Base-by-base conservation (phyloP, 2,329 filamentous ascomycete genomes). In the Talaromyces sp. region DNA sequence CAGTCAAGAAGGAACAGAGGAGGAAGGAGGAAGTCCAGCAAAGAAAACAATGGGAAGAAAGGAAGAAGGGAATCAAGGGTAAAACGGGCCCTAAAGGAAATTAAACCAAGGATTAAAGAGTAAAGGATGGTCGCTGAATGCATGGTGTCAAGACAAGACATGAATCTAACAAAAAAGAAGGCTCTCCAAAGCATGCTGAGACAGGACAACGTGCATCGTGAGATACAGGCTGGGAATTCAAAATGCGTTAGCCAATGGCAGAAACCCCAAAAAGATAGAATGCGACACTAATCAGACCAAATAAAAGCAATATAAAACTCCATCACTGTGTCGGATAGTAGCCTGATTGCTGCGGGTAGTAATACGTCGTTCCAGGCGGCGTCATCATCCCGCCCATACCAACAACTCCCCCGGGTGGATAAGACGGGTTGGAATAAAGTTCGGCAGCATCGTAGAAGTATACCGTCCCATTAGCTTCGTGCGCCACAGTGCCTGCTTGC, bases 381-480 rank as follows among this genome's bases (percentile, higher is more conserved):
- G 89, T 89, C 79, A 92, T 89, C 87, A 95, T 92, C 10, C 89
- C 88, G 64, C 87, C 87, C 84, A 93, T 91, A 50, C 86, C 87
- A 63, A 88, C 81, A 52, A 86, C 80, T 50, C 82, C 84, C 24
- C 79, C 79, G 10, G 82, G 77, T 59, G 80, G 71, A 59, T 80
- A 78, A 31, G 79, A 77, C 64, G 84, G 85, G 53, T 72, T 71
- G 35, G 77, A 68, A 49, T 93, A 78, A 70, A 92, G 88, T n/a
- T 87, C 83, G 8, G 90, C 83, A 70, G 96, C 90, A 69, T 92
- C 93, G 72, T 96, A 99, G 73, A 96, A 99, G 75, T 96, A 98
- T 0, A 96, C 92, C 84, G 96, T 98, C 63, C 95, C 95, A 67
- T 96, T 96, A 64, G 88, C 87, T 78, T 98, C 93, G 73, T 97